Base-by-base conservation (phyloP, 1,139 yeast genomes). In the Yamadazyma spencermartinsiae region DNA sequence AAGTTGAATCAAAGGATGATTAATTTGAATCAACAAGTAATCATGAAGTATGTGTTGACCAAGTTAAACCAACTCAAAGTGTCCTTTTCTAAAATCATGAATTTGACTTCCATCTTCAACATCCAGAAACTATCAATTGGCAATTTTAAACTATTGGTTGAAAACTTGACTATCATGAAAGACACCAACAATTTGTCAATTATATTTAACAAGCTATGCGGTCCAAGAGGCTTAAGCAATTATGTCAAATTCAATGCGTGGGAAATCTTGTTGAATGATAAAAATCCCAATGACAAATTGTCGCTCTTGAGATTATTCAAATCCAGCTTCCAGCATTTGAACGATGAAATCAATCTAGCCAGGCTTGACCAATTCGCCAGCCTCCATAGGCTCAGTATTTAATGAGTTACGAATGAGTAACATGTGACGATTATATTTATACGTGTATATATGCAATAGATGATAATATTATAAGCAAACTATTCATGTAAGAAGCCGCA, bases 221-320 rank as follows among this genome's bases (percentile, higher is more conserved):
- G 41, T n/a, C 8, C 12, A 10, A 6, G 5, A 28, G 36, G 47
- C 9, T 36, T 52, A 17, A 28, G 63, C 3, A 49, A 48, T 25
- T 46, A 59, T 21, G 30, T 65, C 14, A 61, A 59, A 41, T 63
- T 61, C 44, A 61, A 61, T 32, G 58, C 61, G 37, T 41, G 65
- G 46, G 69, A 66, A 45, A 52, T 59, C 17, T 38, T 46, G 16
- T 34, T 63, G 4, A 37, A 46, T 4, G 20, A 28, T 6, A 8
- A 13, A 4, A 45, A 48, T 12, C 21, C 24, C 2, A 39, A 34
- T 5, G 61, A 60, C 10, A 50, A 52, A 35, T 13, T 44, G 12
- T 41, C 42, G 10, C 28, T 62, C 6, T 46, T 63, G 25, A 36
- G 43, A 10, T 34, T 47, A 27, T 51, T 61, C 32, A 50, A 47